Evolutionary conservation across 495 filamentous ascomycete species (phyloP).

Genomic region (Hypoxylon fuscum): DNA sequence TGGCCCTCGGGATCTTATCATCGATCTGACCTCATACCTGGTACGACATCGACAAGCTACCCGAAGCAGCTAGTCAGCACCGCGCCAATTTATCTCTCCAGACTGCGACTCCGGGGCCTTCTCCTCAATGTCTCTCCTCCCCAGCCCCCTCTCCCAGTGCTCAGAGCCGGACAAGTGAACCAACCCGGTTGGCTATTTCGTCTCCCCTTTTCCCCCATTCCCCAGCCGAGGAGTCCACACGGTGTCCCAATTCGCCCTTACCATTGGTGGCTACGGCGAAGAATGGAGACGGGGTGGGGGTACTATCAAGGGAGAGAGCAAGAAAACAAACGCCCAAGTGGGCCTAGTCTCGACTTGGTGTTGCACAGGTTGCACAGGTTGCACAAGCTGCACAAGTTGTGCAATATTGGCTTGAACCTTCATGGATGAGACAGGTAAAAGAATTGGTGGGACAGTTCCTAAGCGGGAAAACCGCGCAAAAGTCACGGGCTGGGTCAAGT

Average conservation of each 20-base stretch:
- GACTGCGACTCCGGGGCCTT: no score
- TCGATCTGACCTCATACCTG: slow-evolving; percentile 28
- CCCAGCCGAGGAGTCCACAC: slow-evolving; percentile 24
- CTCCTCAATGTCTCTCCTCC: slow-evolving; percentile 6
- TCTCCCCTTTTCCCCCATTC: neutral
- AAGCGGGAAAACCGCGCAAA: slow-evolving; percentile 38
- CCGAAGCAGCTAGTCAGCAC: slow-evolving; percentile 30
- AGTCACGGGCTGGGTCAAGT: slow-evolving; percentile 22
- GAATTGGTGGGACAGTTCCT: neutral
- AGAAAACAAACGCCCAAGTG: slow-evolving; percentile 26
- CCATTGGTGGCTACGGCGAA: slow-evolving; percentile 19
- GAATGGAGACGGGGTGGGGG: slow-evolving; percentile 22
- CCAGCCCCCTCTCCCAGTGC: slow-evolving; percentile 12
- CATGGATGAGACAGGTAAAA: neutral
- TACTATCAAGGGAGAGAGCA: slow-evolving; percentile 4
- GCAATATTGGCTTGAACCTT: slow-evolving; percentile 1
- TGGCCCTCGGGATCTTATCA: slow-evolving; percentile 7
- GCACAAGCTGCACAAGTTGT: slow-evolving; percentile 20
- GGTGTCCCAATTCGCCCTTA: slow-evolving; percentile 4
- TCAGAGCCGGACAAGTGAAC: slow-evolving; percentile 23
- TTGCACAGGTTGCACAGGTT: slow-evolving; percentile 11
- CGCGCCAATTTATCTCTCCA: slow-evolving; percentile 22
- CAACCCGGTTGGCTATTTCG: neutral
- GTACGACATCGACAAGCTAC: slow-evolving; percentile 28
- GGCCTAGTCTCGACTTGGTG: slow-evolving; percentile 6